Base-by-base conservation (phyloP, 2,329 filamentous ascomycete genomes). In the Macroventuria anomochaeta region DNA sequence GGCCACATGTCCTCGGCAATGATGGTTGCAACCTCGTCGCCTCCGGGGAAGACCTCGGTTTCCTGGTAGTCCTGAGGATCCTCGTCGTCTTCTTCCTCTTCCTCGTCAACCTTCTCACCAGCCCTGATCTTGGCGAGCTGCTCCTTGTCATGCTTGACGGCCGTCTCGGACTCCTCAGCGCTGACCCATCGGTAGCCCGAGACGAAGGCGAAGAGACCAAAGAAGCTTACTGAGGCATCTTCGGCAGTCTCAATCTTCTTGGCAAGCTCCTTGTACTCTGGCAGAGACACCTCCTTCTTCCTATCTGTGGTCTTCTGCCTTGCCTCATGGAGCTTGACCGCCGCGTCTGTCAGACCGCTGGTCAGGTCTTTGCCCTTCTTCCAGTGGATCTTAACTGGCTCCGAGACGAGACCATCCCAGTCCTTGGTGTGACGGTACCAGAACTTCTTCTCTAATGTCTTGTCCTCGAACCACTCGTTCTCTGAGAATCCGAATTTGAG, bases 1-100 rank as follows among this genome's bases (percentile, higher is more conserved):
- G 91, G 90, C 88, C 89, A 97, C 46, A 97, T 79, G 64, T 97
- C 93, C 71, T 97, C 93, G 7, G 89, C 86, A 63, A 97, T 81
- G 55, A 86, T 82, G 58, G 91, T 83, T 32, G 92, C 93, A 40
- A 97, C 76, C 57, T 93, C 89, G 63, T 96, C 91, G 18, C 90
- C 93, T 36, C 86, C 86, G n/a, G 90, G 88, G 81, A 95, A 96
- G 64, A 96, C 88, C 76, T 97, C 93, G 40, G 88, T 82, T 47
- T 87, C 85, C 57, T 87, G 83, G 62, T 88, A 83, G 59, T 88
- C 84, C 25, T 83, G 81, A 0, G 87, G 83, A 0, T 87, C 84
- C 0, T 89, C 81, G 0, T 87, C 83, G 0, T 87, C 83, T 0
- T 80, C 77, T 1, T 71, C 68, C 41, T 76, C 71, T 13, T 68